Base-by-base conservation (phyloP, 495 filamentous ascomycete species). In the Hypoxylon trugodes region DNA sequence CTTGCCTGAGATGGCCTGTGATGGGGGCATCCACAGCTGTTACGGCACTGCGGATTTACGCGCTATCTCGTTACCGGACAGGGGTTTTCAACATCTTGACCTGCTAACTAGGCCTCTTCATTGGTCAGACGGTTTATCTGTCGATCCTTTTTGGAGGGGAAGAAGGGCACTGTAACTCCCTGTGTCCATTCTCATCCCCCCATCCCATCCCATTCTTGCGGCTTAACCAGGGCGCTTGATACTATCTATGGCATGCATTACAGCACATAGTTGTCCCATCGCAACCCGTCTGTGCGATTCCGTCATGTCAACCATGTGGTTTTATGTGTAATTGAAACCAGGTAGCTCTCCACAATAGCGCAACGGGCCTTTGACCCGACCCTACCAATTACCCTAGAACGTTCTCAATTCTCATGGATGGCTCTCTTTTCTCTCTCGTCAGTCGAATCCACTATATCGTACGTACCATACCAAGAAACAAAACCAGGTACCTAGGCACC, bases 91-190 rank as follows among this genome's bases (percentile, higher is more conserved):
- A 65, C 30, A 49, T 65, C 47, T n/a, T 59, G 48, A 59, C 62
- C 45, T 60, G 36, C 41, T 61, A 45, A 47, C 48, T 48, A 61
- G 16, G 42, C 40, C 12, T 18, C 3, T 9, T 48, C 16, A 66
- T 61, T 66, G 62, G 62, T 6, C 3, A n/a, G 24, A 33, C 46
- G 57, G 63, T 66, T n/a, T 66, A 66, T 66, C 63, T 61, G 57
- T 66, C 46, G 50, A 66, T 66, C 62, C 50, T 54, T 43, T 47
- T 25, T 43, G 53, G 52, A 40, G 18, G 30, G 28, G 47, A n/a
- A 59, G 55, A 54, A 43, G 38, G n/a, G n/a, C n/a, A n/a, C n/a
- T n/a, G n/a, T n/a, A n/a, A n/a, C n/a, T n/a, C n/a, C n/a, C n/a
- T n/a, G n/a, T n/a, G n/a, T n/a, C n/a, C n/a, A n/a, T n/a, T n/a